A percentile compares a stretch with the other conserved stretches of the same genome.
Evolutionary conservation across 1,284 basidiomycete species (phyloP).

Genomic region (Irpex rosettiformis): DNA sequence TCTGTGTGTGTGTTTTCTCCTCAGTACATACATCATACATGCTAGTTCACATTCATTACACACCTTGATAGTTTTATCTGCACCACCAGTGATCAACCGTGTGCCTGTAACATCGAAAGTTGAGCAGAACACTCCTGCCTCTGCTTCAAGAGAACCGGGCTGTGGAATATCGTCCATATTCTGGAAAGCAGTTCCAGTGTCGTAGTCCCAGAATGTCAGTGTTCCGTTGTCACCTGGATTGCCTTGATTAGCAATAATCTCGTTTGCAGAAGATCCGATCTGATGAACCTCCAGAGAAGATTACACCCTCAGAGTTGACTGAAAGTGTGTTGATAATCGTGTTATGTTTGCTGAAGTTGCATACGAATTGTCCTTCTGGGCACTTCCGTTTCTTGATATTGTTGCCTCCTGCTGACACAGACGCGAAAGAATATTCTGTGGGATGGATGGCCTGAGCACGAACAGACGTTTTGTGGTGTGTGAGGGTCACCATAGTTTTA

Average conservation of each 20-base stretch:
- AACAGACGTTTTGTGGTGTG: constrained; percentile 98
- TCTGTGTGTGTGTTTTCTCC: too few species aligned
- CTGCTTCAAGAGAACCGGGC: constrained; percentile 95
- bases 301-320: constrained; percentile 93
- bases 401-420: constrained; percentile 92
- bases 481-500: constrained; percentile 92
- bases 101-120: constrained; percentile 96
- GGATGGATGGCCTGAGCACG: constrained; percentile 92
- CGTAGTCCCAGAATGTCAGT: constrained; percentile 91
- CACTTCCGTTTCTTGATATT: constrained; percentile 99
- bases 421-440: constrained; percentile 94
- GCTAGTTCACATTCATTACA: too few species aligned
- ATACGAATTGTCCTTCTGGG: constrained; percentile 92
- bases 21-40: too few species aligned
- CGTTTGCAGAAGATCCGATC: not conserved
- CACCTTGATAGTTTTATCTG: constrained; percentile 98
- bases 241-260: not conserved
- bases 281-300: constrained; percentile 88
- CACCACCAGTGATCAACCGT: constrained; percentile 91
- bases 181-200: constrained; percentile 94
- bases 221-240: constrained; percentile 86
- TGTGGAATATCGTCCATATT: constrained; percentile 93
- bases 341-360: constrained; percentile 95
- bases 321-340: constrained; percentile 96
- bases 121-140: constrained; percentile 93